Percentiles rank a stretch among this genome's conserved stretches.
Evolutionary conservation across 768 basidiomycete species (phyloP).

Genomic region (Lentinula guzmanii): DNA sequence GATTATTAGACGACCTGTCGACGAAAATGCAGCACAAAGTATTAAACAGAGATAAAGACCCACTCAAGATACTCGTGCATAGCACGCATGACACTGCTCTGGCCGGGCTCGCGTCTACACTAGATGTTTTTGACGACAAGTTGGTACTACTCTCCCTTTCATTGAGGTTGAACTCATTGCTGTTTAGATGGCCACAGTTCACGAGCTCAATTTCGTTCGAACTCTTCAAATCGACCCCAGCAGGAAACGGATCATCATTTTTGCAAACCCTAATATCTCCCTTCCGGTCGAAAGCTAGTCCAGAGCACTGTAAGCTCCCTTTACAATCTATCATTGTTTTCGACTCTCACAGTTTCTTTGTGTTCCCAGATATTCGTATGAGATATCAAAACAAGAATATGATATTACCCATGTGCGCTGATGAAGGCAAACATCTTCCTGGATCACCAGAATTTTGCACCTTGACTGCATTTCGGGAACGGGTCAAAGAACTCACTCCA

Average conservation of each 20-base stretch:
- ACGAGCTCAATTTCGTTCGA: conserved; percentile 72
- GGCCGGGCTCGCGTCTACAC: conserved; percentile 54
- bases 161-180: background rate
- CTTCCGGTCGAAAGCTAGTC: conserved; percentile 20
- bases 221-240: conserved; percentile 44
- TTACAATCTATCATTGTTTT: background rate
- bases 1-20: conserved; percentile 59
- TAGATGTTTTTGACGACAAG: conserved; percentile 72
- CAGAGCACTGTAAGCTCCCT: conserved; percentile 37
- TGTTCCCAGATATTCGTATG: conserved; percentile 55
- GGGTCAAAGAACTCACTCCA: conserved; percentile 62
- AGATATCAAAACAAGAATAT: conserved; percentile 69
- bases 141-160: conserved; percentile 19
- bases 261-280: conserved; percentile 34
- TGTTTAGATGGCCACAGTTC: conserved; percentile 62
- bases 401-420: conserved; percentile 57
- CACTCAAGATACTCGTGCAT: conserved; percentile 61
- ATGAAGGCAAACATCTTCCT: conserved; percentile 58
- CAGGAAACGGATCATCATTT: conserved; percentile 12
- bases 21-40: conserved; percentile 57
- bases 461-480: conserved; percentile 52
- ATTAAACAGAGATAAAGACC: conserved; percentile 34
- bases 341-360: background rate
- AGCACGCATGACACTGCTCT: conserved; percentile 70
- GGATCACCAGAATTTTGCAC: conserved; percentile 74